Conservation (phyloP, 1,139 yeast genomes). For the Blastobotrys aristatus region DNA sequence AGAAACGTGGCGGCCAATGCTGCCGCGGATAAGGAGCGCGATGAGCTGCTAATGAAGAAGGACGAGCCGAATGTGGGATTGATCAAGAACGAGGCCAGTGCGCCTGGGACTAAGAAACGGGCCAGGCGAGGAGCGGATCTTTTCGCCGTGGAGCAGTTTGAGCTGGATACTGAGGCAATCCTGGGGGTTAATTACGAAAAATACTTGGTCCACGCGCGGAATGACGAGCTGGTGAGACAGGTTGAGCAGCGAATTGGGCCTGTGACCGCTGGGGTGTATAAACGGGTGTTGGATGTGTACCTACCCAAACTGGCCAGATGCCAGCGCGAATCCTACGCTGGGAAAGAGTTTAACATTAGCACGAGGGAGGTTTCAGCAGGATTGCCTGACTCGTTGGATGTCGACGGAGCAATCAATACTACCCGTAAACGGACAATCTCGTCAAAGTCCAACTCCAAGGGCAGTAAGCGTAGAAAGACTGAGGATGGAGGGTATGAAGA, state of each 20-base stretch:
- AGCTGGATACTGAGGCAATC: slow-evolving; percentile 38
- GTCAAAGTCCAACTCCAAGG: background rate
- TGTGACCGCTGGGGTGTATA: slow-evolving; percentile 61
- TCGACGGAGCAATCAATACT: slow-evolving; percentile 24
- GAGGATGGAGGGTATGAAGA: slow-evolving; percentile 29
- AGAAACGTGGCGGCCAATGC: slow-evolving; percentile 32
- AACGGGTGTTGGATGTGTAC: slow-evolving; percentile 49
- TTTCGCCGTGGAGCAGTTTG: slow-evolving; percentile 10
- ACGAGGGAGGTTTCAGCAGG: slow-evolving; percentile 31
- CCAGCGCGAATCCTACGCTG: slow-evolving; percentile 25
- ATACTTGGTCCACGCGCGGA: slow-evolving; percentile 62
- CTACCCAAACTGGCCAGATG: slow-evolving; percentile 41
- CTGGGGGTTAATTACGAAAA: slow-evolving; percentile 62
- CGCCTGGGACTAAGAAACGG: background rate
- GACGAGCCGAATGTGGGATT: slow-evolving; percentile 24
- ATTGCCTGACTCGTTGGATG: slow-evolving; percentile 28
- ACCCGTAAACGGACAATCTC: slow-evolving; percentile 12
- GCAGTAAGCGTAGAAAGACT: slow-evolving; percentile 19
- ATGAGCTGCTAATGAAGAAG: slow-evolving; percentile 33
- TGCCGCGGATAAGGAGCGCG: slow-evolving; percentile 53
- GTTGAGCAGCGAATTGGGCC: slow-evolving; percentile 68
- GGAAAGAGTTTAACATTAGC: slow-evolving; percentile 31
- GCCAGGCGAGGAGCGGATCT: slow-evolving; percentile 8
- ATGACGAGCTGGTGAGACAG: slow-evolving; percentile 56
- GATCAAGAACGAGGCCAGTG: slow-evolving; percentile 15